These are phyloP conservation scores for Starmerella riodocensis DNA, from an alignment of 805 yeast species.

Conservation along the genomic window DNA sequence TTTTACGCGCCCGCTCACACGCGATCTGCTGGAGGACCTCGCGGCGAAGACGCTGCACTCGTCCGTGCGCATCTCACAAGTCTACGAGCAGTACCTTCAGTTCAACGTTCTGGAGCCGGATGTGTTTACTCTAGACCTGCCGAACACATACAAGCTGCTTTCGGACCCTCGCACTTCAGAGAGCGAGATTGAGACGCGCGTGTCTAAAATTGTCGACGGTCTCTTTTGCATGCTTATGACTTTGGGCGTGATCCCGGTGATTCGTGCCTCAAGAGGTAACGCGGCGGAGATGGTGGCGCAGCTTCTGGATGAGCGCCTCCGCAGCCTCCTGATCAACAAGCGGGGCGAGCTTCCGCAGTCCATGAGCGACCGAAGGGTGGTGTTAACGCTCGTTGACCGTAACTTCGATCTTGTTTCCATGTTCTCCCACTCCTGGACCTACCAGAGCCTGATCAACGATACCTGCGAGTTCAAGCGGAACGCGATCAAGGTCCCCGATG, in stretches of 20 bases:
- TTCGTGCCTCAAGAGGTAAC: constrained; percentile 82
- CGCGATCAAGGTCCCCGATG: constrained; percentile 48
- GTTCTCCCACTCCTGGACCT: constrained; percentile 96
- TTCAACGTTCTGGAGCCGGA: constrained; percentile 89
- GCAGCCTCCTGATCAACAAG: constrained; percentile 74
- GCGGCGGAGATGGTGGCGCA: constrained; percentile 92
- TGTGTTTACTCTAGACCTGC: constrained; percentile 63
- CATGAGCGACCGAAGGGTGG: constrained; percentile 38
- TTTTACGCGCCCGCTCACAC: constrained; percentile 65
- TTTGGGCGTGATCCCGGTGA: constrained; percentile 68
- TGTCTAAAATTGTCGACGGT: constrained; percentile 65
- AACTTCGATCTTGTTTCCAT: constrained; percentile 81
- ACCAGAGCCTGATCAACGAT: constrained; percentile 91
- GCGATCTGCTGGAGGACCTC: constrained; percentile 74
- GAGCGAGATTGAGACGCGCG: constrained; percentile 52
- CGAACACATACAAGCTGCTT: constrained; percentile 51
- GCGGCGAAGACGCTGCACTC: constrained; percentile 66
- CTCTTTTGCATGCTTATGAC: constrained; percentile 69
- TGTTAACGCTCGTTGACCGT: constrained; percentile 72
- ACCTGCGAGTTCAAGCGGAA: constrained; percentile 72
- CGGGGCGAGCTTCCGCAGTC: constrained; percentile 30
- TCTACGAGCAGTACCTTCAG: constrained; percentile 86
- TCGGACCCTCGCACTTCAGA: constrained; percentile 64
- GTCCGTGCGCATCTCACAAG: constrained; percentile 64
- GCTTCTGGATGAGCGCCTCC: constrained; percentile 64